Percentiles rank a stretch among this genome's conserved stretches.
Conservation (phyloP, 1,139 yeast genomes). For the Candida albicans region DNA sequence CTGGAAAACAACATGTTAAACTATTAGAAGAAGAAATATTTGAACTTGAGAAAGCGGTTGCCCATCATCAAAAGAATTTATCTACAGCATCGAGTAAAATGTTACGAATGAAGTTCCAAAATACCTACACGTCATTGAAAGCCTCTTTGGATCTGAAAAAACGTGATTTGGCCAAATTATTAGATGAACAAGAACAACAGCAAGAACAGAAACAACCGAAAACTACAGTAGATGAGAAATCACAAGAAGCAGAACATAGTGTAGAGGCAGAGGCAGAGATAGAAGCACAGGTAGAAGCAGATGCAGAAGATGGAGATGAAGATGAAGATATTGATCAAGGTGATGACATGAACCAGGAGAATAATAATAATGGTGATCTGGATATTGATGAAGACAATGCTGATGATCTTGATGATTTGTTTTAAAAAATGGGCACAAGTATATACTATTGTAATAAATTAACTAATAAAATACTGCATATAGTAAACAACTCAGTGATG, state of each 20-base stretch:
- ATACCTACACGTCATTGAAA: constrained; percentile 74
- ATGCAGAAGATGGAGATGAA: constrained; percentile 27
- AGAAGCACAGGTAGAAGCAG: constrained; percentile 31
- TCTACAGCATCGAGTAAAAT: constrained; percentile 82
- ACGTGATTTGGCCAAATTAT: constrained; percentile 54
- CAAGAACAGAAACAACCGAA: constrained; percentile 8
- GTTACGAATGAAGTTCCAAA: constrained; percentile 83
- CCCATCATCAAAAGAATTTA: constrained; percentile 71
- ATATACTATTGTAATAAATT: neutral
- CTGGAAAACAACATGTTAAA: constrained; percentile 65
- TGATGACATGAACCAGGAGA: constrained; percentile 29
- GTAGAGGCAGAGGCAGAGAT: constrained; percentile 22
- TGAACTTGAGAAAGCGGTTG: constrained; percentile 79
- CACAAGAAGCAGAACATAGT: constrained; percentile 7
- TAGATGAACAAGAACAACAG: constrained; percentile 26
- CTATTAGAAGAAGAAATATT: constrained; percentile 80
- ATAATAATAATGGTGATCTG: constrained; percentile 28
- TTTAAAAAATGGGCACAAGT: constrained; percentile 14
- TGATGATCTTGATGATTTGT: constrained; percentile 42
- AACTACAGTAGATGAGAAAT: constrained; percentile 18
- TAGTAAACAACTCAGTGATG: neutral
- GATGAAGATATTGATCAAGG: constrained; percentile 32
- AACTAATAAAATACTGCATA: neutral
- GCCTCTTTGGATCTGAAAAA: constrained; percentile 82
- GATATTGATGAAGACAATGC: constrained; percentile 42